Conservation (phyloP, 225 moss, liverwort and hornwort genomes). For the Marchantia polymorpha region DNA sequence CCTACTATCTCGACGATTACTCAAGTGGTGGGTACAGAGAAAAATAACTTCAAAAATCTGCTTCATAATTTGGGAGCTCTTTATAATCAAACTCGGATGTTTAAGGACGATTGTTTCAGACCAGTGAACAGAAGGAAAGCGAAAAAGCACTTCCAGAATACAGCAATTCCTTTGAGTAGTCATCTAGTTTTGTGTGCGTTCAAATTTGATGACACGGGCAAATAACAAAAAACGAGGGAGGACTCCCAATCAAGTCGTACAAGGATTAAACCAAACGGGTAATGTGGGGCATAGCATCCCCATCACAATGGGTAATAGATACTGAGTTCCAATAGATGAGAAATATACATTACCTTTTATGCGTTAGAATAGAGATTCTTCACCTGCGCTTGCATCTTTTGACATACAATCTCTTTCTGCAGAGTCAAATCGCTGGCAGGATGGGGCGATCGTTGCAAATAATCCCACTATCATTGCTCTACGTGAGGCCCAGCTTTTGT, state of each 20-base stretch:
- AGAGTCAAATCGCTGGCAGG: constrained; percentile 99
- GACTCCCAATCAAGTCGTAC: no score
- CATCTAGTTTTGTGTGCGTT: background rate
- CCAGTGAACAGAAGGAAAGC: no score
- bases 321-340: no score
- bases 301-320: no score
- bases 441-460: constrained; percentile 98
- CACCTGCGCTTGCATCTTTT: background rate
- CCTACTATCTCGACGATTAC: constrained; percentile 98
- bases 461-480: constrained; percentile 96
- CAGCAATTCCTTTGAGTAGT: background rate
- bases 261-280: no score
- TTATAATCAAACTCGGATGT: background rate
- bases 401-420: constrained; percentile 20
- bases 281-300: no score
- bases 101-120: background rate
- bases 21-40: constrained; percentile 60
- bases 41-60: background rate
- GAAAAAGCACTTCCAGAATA: background rate
- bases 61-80: background rate
- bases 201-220: no score
- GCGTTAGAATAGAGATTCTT: no score
- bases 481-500: constrained; percentile 96
- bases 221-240: no score
- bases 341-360: no score